Base-by-base conservation (phyloP, 2,329 filamentous ascomycete species). In the Claviceps cyperi region DNA sequence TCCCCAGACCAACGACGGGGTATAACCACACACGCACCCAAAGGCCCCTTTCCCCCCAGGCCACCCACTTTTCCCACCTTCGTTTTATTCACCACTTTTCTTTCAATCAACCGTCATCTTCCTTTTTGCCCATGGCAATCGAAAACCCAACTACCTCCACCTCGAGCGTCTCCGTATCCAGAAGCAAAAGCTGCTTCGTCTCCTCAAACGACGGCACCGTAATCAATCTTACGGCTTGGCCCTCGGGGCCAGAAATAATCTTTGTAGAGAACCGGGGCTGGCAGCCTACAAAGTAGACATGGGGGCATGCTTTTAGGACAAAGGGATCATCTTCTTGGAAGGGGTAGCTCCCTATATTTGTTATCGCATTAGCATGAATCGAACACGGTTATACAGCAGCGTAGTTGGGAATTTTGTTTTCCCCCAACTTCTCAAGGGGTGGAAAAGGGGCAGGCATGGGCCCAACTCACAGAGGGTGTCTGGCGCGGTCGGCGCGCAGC, bases 251-350 rank as follows among this genome's bases (percentile, higher is more conserved):
- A 41, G 82, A 70, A 37, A 94, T 82, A 1, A 83, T 65, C 32
- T 75, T 78, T 2, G 84, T 90, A 48, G 79, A 81, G 64, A 94
- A 94, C 48, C 74, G 73, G 2, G 87, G 83, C 64, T 95, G 89
- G 58, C 85, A 89, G 15, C 90, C 90, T 1, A 86, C 84, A 63
- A 98, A 87, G 69, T 88, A 97, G 35, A 98, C 72, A 60, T 98
- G 91, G 2, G 92, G 92, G 54, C 87, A 94, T 17, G 81, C 71
- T 55, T 83, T 79, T 59, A 98, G 75, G 43, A 97, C 84, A 61
- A 97, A 94, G 0, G 87, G 89, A 61, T 98, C 94, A 47, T 88
- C 78, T 17, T 92, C 86, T 66, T 97, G 90, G 67, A 95, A 98
- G 0, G 92, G 92, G 62, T 97, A 98, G 61, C 86, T 90, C 86